Percentiles rank a stretch among this genome's conserved stretches.
These are phyloP conservation scores for Microascus cirrosus DNA, from an alignment of 2,329 filamentous ascomycete genomes.

Conservation along the genomic window DNA sequence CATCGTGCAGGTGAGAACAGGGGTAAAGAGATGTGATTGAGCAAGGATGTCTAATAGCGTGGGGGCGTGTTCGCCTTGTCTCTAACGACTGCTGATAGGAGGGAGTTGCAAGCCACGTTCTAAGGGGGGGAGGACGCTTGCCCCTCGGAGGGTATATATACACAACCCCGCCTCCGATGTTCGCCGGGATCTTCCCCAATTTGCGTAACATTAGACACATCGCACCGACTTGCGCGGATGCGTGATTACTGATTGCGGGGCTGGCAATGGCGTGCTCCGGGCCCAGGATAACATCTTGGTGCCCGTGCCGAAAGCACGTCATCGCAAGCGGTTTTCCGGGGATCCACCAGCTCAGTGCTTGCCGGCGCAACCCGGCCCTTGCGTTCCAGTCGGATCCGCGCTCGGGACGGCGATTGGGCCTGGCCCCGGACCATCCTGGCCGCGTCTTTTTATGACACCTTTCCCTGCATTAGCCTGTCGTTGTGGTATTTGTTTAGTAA, in stretches of 20 bases:
- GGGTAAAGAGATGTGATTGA: neutral
- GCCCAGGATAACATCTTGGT: neutral
- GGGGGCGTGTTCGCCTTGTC: neutral
- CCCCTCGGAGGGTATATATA: neutral
- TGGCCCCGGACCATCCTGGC: neutral
- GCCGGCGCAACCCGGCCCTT: too few species aligned
- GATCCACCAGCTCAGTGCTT: too few species aligned
- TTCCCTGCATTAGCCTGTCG: neutral
- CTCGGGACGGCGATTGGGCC: neutral
- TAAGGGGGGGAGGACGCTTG: neutral
- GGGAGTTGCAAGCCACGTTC: neutral
- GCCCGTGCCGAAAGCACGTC: too few species aligned
- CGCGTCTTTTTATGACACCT: neutral
- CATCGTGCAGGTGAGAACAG: conserved; percentile 5
- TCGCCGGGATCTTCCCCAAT: neutral
- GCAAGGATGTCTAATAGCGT: neutral
- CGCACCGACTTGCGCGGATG: neutral
- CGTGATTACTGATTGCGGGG: neutral
- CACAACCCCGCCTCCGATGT: neutral
- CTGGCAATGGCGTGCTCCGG: neutral
- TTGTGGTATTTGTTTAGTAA: neutral
- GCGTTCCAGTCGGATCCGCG: too few species aligned
- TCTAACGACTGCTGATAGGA: neutral
- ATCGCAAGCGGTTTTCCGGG: too few species aligned
- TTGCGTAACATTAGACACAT: neutral